phyloP scores from a whole-genome alignment of 805 yeast genomes.

The Pichia occidentalis region DNA sequence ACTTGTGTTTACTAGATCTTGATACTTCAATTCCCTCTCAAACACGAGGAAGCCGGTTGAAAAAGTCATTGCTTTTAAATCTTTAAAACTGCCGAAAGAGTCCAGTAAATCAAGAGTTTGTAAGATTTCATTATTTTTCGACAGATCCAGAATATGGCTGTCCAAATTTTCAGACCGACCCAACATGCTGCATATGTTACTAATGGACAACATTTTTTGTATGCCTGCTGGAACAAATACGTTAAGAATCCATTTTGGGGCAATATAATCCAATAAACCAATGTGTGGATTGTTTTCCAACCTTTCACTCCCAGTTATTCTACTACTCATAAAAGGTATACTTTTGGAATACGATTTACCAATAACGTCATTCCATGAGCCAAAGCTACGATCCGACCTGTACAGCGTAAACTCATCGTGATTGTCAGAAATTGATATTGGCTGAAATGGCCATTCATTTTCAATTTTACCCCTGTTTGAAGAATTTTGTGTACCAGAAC shows the following conservation, averaged over 20 bases:
- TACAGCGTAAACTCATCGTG: conserved; percentile 4
- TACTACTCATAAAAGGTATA: conserved; percentile 5
- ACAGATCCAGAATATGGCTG: neutral
- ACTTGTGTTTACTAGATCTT: conserved; percentile 6
- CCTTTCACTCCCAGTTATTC: neutral
- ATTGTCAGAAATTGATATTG: neutral
- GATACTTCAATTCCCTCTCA: conserved; percentile 2
- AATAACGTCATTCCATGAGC: conserved; percentile 10
- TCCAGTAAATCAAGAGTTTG: conserved; percentile 5
- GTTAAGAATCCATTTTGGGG: conserved; percentile 12
- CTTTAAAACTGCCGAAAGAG: conserved; percentile 3
- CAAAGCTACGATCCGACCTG: conserved; percentile 4
- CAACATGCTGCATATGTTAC: conserved; percentile 5
- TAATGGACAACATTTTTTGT: conserved; percentile 5
- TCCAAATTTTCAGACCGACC: conserved; percentile 2
- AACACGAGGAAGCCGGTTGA: conserved; percentile 8
- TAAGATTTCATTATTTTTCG: conserved; percentile 1
- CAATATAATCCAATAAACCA: conserved; percentile 11
- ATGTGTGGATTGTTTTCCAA: neutral
- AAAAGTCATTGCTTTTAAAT: conserved; percentile 1
- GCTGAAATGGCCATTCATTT: conserved; percentile 9
- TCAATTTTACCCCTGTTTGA: neutral
- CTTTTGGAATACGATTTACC: conserved; percentile 10
- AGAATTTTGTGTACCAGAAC: too few species aligned
- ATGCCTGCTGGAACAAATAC: conserved; percentile 12